Evolutionary conservation across 2,329 filamentous ascomycete species (phyloP).

Genomic region (Colletotrichum sp.): DNA sequence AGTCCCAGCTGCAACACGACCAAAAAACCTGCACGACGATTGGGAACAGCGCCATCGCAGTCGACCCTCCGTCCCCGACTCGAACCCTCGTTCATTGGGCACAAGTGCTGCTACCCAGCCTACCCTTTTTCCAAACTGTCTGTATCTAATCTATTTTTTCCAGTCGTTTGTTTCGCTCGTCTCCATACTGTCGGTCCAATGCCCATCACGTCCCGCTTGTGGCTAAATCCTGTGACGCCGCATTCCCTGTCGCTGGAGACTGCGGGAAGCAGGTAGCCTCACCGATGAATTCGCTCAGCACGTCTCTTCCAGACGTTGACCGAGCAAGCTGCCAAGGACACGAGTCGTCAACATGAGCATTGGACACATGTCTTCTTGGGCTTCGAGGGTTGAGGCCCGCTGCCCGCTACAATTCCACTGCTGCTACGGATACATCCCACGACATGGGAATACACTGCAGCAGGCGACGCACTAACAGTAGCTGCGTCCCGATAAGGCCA

Average conservation of each 20-base stretch:
- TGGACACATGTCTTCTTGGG: not conserved
- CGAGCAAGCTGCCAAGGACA: not conserved
- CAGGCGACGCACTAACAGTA: not conserved
- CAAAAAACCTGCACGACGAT: not conserved
- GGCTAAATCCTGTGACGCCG: not conserved
- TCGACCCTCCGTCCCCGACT: not conserved
- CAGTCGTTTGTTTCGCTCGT: not conserved
- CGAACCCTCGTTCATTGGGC: slow-evolving; percentile 9
- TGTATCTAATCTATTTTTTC: not conserved
- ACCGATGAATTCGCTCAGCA: not conserved
- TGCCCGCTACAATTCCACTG: not conserved
- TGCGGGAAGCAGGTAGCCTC: not conserved
- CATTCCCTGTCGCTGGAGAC: not conserved
- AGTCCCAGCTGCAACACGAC: not conserved
- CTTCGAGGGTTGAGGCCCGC: not conserved
- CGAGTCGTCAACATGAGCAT: not conserved
- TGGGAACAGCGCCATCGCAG: not conserved
- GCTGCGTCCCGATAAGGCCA: not conserved
- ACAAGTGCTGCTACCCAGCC: slow-evolving; percentile 8
- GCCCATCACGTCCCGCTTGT: not conserved
- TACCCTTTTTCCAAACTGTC: not conserved
- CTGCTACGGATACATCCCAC: not conserved
- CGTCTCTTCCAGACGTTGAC: not conserved
- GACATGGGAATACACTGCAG: not conserved
- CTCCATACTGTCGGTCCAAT: not conserved